Evolutionary conservation across 2,329 filamentous ascomycete species (phyloP).

Genomic region (Hawksworthiomyces lignivorus): DNA sequence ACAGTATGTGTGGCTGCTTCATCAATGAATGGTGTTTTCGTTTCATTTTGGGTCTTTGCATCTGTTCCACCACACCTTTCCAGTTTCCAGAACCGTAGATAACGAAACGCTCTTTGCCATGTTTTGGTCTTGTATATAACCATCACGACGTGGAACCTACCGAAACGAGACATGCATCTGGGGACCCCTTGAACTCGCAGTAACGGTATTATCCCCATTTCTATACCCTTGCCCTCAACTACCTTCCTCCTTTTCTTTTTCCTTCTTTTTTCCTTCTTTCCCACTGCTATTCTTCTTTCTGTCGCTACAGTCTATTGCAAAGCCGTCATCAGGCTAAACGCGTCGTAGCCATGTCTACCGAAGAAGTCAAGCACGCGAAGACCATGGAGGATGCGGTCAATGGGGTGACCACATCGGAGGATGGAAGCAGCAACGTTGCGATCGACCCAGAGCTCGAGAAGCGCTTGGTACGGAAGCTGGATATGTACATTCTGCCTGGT

Average conservation of each 20-base stretch:
- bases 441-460: conserved; percentile 9
- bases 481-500: conserved; percentile 1
- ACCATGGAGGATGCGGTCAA: conserved; percentile 2
- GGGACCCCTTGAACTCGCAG: neutral
- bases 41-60: too few species aligned
- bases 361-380: neutral
- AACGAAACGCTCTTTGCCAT: too few species aligned
- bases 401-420: neutral
- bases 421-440: conserved; percentile 1
- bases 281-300: too few species aligned
- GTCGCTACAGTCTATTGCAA: too few species aligned
- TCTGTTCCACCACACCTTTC: too few species aligned
- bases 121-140: too few species aligned
- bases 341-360: neutral
- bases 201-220: too few species aligned
- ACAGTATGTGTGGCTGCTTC: too few species aligned
- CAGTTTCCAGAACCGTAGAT: too few species aligned
- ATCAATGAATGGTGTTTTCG: too few species aligned
- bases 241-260: neutral
- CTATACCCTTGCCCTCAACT: too few species aligned
- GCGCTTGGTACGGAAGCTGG: conserved; percentile 9
- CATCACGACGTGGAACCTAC: conserved; percentile 1
- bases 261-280: neutral
- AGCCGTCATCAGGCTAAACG: too few species aligned
- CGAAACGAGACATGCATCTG: neutral